Percentiles rank a stretch among this genome's conserved stretches.
Conservation (phyloP, 164 flowering plant species). For the Aristolochia californica region DNA sequence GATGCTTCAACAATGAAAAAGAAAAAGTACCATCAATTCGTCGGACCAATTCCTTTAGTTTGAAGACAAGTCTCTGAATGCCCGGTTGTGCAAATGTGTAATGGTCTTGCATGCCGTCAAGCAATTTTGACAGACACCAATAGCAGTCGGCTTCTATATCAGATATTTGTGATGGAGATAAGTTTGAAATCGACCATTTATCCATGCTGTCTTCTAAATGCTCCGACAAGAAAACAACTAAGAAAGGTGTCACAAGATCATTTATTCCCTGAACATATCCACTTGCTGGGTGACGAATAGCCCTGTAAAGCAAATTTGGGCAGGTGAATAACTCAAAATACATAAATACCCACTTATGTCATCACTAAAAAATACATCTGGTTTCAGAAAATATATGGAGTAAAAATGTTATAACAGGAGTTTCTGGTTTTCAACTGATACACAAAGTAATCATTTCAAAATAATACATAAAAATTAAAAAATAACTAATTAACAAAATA, state of each 20-base stretch:
- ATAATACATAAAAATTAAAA: too few relatives aligned
- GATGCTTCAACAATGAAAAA: too few relatives aligned
- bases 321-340: not conserved
- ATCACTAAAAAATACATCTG: too few relatives aligned
- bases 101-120: slow-evolving; percentile 98
- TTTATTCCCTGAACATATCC: slow-evolving; percentile 99
- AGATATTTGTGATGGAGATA: slow-evolving; percentile 47
- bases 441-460: too few relatives aligned
- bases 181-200: slow-evolving; percentile 56
- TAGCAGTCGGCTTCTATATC: slow-evolving; percentile 92
- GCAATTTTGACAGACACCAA: slow-evolving; percentile 92
- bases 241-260: slow-evolving; percentile 91
- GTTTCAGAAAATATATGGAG: not conserved
- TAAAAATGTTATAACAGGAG: too few relatives aligned
- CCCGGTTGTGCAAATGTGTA: slow-evolving; percentile 99
- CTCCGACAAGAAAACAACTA: slow-evolving; percentile 92
- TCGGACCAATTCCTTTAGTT: slow-evolving; percentile 83
- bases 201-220: slow-evolving; percentile 66
- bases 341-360: too few relatives aligned
- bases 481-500: too few relatives aligned
- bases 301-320: slow-evolving; percentile 43
- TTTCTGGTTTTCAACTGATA: too few relatives aligned
- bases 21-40: slow-evolving; percentile 75
- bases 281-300: slow-evolving; percentile 98
- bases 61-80: slow-evolving; percentile 92